Conservation (phyloP, 2,329 filamentous ascomycete species). For the Pyricularia sp. region DNA sequence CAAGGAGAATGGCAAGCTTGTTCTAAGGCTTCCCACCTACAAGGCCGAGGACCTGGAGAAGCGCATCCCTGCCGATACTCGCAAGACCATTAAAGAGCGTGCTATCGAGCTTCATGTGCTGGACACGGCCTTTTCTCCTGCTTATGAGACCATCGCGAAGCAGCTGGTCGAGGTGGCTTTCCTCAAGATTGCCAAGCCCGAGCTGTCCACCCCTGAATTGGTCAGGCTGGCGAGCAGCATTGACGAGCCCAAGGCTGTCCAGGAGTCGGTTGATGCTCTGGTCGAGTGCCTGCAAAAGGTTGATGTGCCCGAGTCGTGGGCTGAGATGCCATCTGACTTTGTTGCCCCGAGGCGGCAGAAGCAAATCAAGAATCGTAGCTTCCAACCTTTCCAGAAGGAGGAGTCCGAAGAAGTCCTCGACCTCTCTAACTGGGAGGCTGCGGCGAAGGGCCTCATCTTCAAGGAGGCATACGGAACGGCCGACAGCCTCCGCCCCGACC, state of each 20-base stretch:
- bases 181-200: conserved; percentile 64
- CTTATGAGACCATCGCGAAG: conserved; percentile 55
- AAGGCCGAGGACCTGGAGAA: conserved; percentile 90
- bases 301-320: conserved; percentile 74
- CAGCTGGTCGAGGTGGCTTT: conserved; percentile 75
- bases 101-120: conserved; percentile 64
- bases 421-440: conserved; percentile 71
- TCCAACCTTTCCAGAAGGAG: conserved; percentile 67
- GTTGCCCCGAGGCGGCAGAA: conserved; percentile 44
- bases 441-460: conserved; percentile 82
- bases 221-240: conserved; percentile 54
- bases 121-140: conserved; percentile 59
- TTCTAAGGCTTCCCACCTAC: conserved; percentile 67
- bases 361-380: conserved; percentile 70
- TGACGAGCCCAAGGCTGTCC: conserved; percentile 38
- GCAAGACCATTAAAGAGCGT: conserved; percentile 63
- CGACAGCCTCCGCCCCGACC: conserved; percentile 69
- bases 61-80: conserved; percentile 61
- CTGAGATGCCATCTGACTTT: conserved; percentile 53
- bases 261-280: conserved; percentile 57
- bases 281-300: conserved; percentile 62
- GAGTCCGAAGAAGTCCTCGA: conserved; percentile 57
- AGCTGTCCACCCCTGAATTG: conserved; percentile 50
- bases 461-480: conserved; percentile 85
- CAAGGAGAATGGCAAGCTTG: conserved; percentile 60